Conservation (phyloP, 2,329 filamentous ascomycete species). For the Phyllachora maydis region DNA sequence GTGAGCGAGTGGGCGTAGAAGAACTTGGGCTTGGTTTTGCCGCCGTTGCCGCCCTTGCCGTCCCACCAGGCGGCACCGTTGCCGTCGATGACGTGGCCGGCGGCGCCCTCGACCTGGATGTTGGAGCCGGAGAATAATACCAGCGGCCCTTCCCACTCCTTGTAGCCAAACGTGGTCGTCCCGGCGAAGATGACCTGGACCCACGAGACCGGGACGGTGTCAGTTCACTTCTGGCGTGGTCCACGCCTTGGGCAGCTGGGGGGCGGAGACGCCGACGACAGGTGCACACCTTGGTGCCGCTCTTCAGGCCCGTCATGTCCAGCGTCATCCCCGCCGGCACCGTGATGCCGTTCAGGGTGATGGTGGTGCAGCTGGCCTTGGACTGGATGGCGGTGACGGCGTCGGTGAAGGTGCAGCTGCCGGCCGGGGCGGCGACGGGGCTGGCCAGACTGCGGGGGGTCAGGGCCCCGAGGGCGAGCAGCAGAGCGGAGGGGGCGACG, state of each 20-base stretch:
- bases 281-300: too few species aligned
- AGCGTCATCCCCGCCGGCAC: not conserved
- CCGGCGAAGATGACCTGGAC: constrained; percentile 37
- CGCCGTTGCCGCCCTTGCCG: constrained; percentile 34
- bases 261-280: too few species aligned
- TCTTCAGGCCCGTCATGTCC: not conserved
- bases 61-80: constrained; percentile 41
- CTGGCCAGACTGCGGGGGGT: not conserved
- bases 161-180: constrained; percentile 44
- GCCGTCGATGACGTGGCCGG: constrained; percentile 31
- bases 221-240: too few species aligned
- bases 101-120: constrained; percentile 29
- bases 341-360: not conserved
- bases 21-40: constrained; percentile 42
- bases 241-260: too few species aligned
- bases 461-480: too few species aligned
- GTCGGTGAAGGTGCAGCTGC: not conserved
- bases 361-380: not conserved
- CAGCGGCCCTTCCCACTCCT: constrained; percentile 43
- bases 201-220: too few species aligned
- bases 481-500: too few species aligned
- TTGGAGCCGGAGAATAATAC: constrained; percentile 36
- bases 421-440: not conserved
- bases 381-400: not conserved
- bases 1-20: constrained; percentile 31